phyloP scores from a whole-genome alignment of 768 basidiomycete species.

The Butyriboletus loyo region DNA sequence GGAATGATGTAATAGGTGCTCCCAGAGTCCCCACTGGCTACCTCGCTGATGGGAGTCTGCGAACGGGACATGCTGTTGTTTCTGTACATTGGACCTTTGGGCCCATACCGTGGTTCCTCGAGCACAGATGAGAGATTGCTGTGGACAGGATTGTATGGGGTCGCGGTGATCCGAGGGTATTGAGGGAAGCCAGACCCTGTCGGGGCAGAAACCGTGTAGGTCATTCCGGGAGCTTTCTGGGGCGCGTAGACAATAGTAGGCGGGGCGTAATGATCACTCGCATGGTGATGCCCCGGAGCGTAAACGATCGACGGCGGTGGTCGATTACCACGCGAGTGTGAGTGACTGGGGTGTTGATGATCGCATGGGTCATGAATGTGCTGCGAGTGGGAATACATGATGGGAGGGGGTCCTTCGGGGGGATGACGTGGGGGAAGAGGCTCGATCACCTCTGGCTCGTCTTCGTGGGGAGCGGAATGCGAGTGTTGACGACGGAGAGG shows the following conservation, averaged over 20 bases:
- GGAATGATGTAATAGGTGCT: constrained; percentile 77
- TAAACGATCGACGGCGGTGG: constrained; percentile 60
- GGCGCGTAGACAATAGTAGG: constrained; percentile 57
- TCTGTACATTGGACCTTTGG: constrained; percentile 28
- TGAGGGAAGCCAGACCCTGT: constrained; percentile 35
- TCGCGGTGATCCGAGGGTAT: constrained; percentile 40
- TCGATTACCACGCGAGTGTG: constrained; percentile 36
- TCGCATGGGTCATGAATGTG: constrained; percentile 35
- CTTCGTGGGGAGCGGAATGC: constrained; percentile 16
- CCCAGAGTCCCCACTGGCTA: constrained; percentile 52
- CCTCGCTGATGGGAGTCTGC: constrained; percentile 38
- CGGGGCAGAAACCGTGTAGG: constrained; percentile 68
- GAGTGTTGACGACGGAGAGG: constrained; percentile 25
- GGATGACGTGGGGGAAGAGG: constrained; percentile 33
- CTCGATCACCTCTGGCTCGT: constrained; percentile 33
- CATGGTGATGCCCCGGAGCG: constrained; percentile 45
- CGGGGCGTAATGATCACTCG: constrained; percentile 53
- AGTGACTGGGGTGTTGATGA: constrained; percentile 33
- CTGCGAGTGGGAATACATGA: constrained; percentile 40
- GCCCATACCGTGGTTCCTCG: constrained; percentile 36
- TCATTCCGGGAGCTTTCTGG: constrained; percentile 58
- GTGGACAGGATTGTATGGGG: constrained; percentile 41
- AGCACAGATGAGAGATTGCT: constrained; percentile 36
- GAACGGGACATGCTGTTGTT: constrained; percentile 31
- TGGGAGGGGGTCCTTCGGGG: constrained; percentile 23